phyloP scores from a whole-genome alignment of 371 early-diverging fungal species.

The Syncephalastrum racemosum region DNA sequence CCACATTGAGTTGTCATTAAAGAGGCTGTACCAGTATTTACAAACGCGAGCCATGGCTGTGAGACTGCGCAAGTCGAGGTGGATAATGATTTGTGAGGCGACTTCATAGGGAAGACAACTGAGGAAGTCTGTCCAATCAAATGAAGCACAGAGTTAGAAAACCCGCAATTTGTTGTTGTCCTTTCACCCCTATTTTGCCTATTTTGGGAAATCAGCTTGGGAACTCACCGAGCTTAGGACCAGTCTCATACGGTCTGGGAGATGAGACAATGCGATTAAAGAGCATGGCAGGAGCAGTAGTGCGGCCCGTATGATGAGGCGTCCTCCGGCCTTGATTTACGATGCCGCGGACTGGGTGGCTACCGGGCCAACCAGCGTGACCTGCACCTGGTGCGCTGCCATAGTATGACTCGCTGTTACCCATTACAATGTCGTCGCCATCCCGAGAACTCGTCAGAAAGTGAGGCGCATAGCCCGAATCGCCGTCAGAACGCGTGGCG shows the following conservation, averaged over 20 bases:
- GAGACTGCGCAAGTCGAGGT: conserved; percentile 9
- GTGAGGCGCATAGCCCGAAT: neutral
- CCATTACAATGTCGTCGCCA: conserved; percentile 6
- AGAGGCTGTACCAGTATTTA: neutral
- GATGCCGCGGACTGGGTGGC: neutral
- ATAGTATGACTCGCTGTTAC: too few species aligned
- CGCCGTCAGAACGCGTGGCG: too few species aligned
- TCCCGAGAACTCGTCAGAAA: conserved; percentile 22
- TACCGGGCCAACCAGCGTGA: conserved; percentile 4
- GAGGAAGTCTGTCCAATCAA: conserved; percentile 17
- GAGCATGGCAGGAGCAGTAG: too few species aligned
- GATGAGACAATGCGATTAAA: too few species aligned
- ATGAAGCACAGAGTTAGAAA: too few species aligned
- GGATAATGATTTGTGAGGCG: conserved; percentile 12
- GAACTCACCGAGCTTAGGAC: too few species aligned
- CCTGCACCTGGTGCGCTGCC: neutral
- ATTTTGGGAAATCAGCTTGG: too few species aligned
- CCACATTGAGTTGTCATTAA: neutral
- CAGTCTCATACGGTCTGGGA: too few species aligned
- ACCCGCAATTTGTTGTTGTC: too few species aligned
- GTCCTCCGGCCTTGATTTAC: too few species aligned
- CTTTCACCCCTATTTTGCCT: too few species aligned
- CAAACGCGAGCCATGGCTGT: conserved; percentile 1
- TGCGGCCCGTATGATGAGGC: too few species aligned
- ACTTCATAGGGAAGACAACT: conserved; percentile 22